Conservation (phyloP, 2,329 filamentous ascomycete genomes). For the Diaporthe longicolla region DNA sequence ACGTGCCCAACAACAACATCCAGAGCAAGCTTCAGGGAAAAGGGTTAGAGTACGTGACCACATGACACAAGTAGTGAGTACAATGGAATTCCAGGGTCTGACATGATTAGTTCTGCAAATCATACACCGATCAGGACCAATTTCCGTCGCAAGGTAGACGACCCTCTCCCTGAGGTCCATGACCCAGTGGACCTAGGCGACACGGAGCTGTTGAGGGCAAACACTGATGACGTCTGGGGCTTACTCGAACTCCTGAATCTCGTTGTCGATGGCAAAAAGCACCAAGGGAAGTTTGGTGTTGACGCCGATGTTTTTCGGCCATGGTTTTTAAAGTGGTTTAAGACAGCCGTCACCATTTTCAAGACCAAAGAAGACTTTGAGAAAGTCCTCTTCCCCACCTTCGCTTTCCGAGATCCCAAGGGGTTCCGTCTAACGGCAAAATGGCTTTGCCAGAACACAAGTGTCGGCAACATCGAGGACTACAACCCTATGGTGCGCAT, state of each 20-base stretch:
- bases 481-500: background rate
- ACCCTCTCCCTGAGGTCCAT: background rate
- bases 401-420: background rate
- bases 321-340: background rate
- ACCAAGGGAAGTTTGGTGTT: background rate
- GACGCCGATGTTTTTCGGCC: background rate
- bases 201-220: background rate
- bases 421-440: background rate
- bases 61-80: too few relatives aligned
- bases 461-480: conserved; percentile 8
- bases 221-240: conserved; percentile 11
- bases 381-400: background rate
- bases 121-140: background rate
- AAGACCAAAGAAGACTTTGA: conserved; percentile 2
- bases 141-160: too few relatives aligned
- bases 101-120: background rate
- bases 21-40: too few relatives aligned
- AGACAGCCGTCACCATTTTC: background rate
- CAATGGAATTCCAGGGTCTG: background rate
- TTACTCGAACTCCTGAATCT: background rate
- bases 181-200: too few relatives aligned
- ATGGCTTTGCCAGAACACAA: conserved; percentile 8
- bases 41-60: too few relatives aligned
- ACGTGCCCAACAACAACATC: too few relatives aligned
- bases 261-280: background rate